These are phyloP conservation scores for Mortierella claussenii DNA, from an alignment of 192 early-diverging fungal genomes.

Conservation along the genomic window DNA sequence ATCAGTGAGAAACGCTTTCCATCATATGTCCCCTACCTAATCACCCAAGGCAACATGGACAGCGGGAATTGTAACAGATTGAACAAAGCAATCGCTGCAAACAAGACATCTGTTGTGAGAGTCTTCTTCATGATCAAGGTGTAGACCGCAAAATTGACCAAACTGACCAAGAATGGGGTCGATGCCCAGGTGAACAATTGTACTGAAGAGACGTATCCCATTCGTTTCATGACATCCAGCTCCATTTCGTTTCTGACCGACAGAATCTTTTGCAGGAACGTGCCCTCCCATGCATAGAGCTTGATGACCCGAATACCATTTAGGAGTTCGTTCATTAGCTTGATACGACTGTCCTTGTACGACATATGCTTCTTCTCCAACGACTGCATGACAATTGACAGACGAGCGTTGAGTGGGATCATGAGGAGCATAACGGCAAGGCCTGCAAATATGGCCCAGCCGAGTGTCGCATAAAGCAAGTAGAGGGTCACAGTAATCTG, in stretches of 20 bases:
- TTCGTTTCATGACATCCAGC: conserved; percentile 76
- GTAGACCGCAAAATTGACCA: conserved; percentile 84
- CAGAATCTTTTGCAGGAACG: conserved; percentile 77
- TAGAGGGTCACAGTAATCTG: conserved; percentile 81
- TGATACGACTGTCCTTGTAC: conserved; percentile 70
- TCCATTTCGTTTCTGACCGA: conserved; percentile 79
- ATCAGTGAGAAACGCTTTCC: no score
- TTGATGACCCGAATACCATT: conserved; percentile 96
- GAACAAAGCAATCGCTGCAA: conserved; percentile 91
- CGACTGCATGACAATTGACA: conserved; percentile 71
- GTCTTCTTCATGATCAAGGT: conserved; percentile 65
- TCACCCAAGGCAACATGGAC: conserved; percentile 81
- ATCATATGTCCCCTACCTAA: no score
- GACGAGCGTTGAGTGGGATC: conserved; percentile 78
- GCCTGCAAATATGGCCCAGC: conserved; percentile 85
- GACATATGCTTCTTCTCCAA: conserved; percentile 85
- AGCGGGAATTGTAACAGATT: conserved; percentile 94
- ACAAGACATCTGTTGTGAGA: conserved; percentile 78
- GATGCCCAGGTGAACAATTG: conserved; percentile 81
- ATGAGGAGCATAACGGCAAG: conserved; percentile 81
- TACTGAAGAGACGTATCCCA: conserved; percentile 73
- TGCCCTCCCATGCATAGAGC: conserved; percentile 92
- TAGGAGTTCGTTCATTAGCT: conserved; percentile 77
- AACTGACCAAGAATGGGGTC: conserved; percentile 90
- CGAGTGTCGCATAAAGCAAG: conserved; percentile 84